Evolutionary conservation across 1,284 basidiomycete species (phyloP), one percentile per base, ranked within the genome.

Genomic region (Hemileccinum hortonii): DNA sequence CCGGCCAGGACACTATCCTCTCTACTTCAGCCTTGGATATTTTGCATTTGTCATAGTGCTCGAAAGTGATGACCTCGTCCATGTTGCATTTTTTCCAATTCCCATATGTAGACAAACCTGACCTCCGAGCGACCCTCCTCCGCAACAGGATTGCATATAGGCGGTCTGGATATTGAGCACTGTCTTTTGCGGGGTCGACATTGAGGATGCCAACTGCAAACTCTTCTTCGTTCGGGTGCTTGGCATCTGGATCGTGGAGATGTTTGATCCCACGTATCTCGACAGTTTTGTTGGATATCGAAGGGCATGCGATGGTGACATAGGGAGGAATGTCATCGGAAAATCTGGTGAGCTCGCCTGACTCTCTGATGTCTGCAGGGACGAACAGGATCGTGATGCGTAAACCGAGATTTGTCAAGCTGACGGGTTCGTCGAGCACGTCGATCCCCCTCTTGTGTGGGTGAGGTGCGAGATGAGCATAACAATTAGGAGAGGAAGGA

Each of bases 11-110:
- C 8, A 26, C 30, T 7, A 32, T 15, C 14, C 35, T n/a, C 24
- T 37, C 35, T 7, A 24, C n/a, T n/a, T 36, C n/a, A 9, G 10
- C 22, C 44, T 16, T 21, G 11, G 44, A 26, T 29, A 46, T 8
- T 18, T 26, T 46, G 8, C 8, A 29, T 19, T 37, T 46, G 35
- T 46, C 35, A 26, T 46, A 29, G 24, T 12, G 24, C n/a, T 22
- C n/a, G 8, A 46, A 26, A 24, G 22, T 26, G 15, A 46, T 46
- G 44, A 46, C 36, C 22, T 46, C 35, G 9, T 37, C 44, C n/a
- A 35, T 46, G 33, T 37, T 16, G 12, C 44, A 46, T 37, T 46
- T 46, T 26, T 37, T 46, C 44, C 44, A 46, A 3, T 37, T 46
- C n/a, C 22, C 11, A 5, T 29, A 10, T 39, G 19, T 14, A 18